These are phyloP conservation scores for Ceratorhiza oryzae-sativae DNA, from an alignment of 1,284 basidiomycete genomes.

Conservation along the genomic window DNA sequence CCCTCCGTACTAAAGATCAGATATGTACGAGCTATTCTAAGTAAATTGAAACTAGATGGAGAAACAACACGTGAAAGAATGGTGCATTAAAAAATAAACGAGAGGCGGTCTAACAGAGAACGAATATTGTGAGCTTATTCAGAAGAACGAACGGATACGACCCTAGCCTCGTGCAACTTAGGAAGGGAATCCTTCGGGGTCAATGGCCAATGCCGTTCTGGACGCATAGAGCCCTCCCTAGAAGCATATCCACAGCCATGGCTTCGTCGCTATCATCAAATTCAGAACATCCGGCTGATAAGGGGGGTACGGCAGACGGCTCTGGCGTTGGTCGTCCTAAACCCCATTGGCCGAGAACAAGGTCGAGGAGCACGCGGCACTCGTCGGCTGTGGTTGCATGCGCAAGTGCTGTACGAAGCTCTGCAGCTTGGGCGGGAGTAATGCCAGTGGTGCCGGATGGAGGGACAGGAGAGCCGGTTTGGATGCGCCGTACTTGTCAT, in stretches of 20 bases:
- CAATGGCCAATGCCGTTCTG: slow-evolving; percentile 20
- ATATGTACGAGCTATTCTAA: slow-evolving; percentile 8
- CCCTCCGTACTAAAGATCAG: background rate
- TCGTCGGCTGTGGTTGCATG: slow-evolving; percentile 79
- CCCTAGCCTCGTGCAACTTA: slow-evolving; percentile 30
- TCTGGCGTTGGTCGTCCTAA: slow-evolving; percentile 14
- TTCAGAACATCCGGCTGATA: slow-evolving; percentile 31
- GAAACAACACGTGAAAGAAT: background rate
- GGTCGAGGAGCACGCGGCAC: slow-evolving; percentile 82
- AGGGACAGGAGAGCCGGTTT: slow-evolving; percentile 42
- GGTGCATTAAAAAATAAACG: slow-evolving; percentile 18
- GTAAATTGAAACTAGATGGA: slow-evolving; percentile 1
- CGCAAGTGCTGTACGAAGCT: slow-evolving; percentile 73
- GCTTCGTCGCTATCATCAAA: slow-evolving; percentile 41
- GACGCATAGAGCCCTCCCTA: slow-evolving; percentile 42
- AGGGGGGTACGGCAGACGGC: slow-evolving; percentile 31
- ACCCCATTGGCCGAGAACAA: slow-evolving; percentile 75
- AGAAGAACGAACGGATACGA: slow-evolving; percentile 25
- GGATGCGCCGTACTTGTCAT: background rate
- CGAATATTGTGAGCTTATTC: slow-evolving; percentile 3
- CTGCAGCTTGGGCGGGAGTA: slow-evolving; percentile 59
- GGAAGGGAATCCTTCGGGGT: slow-evolving; percentile 18
- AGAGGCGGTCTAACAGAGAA: slow-evolving; percentile 12
- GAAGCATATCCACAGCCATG: slow-evolving; percentile 44
- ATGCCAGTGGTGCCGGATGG: slow-evolving; percentile 20